Base-by-base conservation (phyloP, 345 rosid genomes). In the Linum trigynum region DNA sequence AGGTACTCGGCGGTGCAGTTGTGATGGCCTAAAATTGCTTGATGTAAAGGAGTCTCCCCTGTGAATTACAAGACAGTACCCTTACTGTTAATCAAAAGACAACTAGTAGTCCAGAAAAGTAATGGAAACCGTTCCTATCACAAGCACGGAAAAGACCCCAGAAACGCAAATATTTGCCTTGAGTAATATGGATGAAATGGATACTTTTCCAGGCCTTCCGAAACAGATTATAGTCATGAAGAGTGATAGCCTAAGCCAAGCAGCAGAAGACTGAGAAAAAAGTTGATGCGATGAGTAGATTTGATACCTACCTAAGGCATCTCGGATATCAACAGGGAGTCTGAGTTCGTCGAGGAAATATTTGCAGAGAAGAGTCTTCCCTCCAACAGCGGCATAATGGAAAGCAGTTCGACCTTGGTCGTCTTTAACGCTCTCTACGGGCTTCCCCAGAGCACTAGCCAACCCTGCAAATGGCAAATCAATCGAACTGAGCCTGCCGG, bases 11-110 rank as follows among this genome's bases (percentile, higher is more conserved):
- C 65, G 4, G 66, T 11, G 5, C 38, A 45, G 43, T 55, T 43
- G 8, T 62, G 64, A n/a, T 37, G 38, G 53, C 38, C 39, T 23
- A 5, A 3, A 48, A 62, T 50, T 17, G 77, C 64, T 37, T 36
- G 14, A 58, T 70, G 74, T 17, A 74, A 70, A 57, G 74, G 78
- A 61, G 74, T 74, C 7, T 37, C 39, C 32, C 71, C 71, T 73
- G 16, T 50, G 36, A n/a, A 43, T 5, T 58, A 23, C 32, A 23
- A 23, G 32, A 23, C 32, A 23, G 32, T 23, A 23, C 32, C 32
- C 32, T 23, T 23, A 23, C 32, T 23, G 32, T 23, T 23, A 23
- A 23, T 23, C 32, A 23, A 23, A 23, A 23, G 32, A 23, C 32
- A 23, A 23, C 32, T 23, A 23, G 32, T 23, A 23, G 32, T 23